A percentile compares a stretch with the other conserved stretches of the same genome.
These are phyloP conservation scores for Pichia gijzeniarum DNA, from an alignment of 805 yeast genomes.

Conservation along the genomic window DNA sequence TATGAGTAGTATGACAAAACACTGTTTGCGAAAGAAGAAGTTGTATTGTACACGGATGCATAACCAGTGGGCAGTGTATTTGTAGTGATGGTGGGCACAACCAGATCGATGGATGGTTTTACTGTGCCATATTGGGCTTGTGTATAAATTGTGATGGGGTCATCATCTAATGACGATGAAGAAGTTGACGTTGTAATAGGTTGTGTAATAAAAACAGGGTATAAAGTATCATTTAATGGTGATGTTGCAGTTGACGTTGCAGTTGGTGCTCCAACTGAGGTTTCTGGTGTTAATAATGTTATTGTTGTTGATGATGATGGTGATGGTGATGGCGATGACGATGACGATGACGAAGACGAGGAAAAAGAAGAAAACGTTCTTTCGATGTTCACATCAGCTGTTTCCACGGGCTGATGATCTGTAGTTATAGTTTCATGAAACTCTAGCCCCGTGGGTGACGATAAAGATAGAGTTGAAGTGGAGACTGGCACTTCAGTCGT, in stretches of 20 bases:
- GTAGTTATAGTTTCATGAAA: background rate
- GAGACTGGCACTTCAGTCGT: no score
- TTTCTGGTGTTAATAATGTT: background rate
- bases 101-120: slow-evolving; percentile 5
- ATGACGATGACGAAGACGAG: no score
- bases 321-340: no score
- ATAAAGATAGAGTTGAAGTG: no score
- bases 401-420: no score
- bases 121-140: slow-evolving; percentile 3
- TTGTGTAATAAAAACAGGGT: background rate
- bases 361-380: no score
- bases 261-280: background rate
- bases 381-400: no score
- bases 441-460: background rate
- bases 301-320: background rate
- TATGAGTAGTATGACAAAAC: background rate
- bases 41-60: slow-evolving; percentile 5
- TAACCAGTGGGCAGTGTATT: slow-evolving; percentile 16
- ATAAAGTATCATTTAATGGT: background rate
- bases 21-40: background rate
- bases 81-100: slow-evolving; percentile 16
- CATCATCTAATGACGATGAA: background rate
- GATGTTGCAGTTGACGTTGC: background rate
- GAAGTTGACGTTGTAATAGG: background rate
- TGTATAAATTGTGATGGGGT: slow-evolving; percentile 11